Conservation (phyloP, 306 rosid genomes). For the Prosopis cineraria region DNA sequence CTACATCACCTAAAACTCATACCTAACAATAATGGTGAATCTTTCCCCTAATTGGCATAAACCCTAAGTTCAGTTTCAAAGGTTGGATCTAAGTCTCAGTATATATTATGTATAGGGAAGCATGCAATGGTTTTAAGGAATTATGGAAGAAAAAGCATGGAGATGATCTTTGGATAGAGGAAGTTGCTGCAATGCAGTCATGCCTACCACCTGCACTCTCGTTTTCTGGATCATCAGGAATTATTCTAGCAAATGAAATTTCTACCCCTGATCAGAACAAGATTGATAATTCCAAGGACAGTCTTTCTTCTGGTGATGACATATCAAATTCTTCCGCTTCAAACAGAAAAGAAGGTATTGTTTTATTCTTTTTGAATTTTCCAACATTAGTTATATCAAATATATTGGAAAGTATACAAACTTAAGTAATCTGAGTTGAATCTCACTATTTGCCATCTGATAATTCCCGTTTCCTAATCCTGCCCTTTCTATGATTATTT, state of each 20-base stretch:
- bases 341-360: constrained; percentile 46
- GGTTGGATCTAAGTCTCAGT: constrained; percentile 2
- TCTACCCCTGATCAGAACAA: constrained; percentile 33
- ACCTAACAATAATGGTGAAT: not conserved
- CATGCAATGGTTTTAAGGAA: constrained; percentile 55
- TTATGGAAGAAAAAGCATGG: constrained; percentile 58
- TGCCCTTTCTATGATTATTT: constrained; percentile 22
- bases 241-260: constrained; percentile 50
- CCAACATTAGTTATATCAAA: not conserved
- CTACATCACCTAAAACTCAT: constrained; percentile 18
- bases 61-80: constrained; percentile 7
- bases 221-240: constrained; percentile 54
- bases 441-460: not conserved
- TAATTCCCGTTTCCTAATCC: not conserved
- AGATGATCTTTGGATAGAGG: constrained; percentile 60
- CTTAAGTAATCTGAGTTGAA: not conserved
- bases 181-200: constrained; percentile 60
- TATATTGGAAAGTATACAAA: not conserved
- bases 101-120: constrained; percentile 48
- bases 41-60: constrained; percentile 24
- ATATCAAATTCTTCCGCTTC: constrained; percentile 34
- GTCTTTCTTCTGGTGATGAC: constrained; percentile 37
- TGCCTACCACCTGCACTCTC: constrained; percentile 43
- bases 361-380: constrained; percentile 12
- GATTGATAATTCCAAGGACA: constrained; percentile 37